Base-by-base conservation (phyloP, 805 yeast species). In the Hyphopichia homilentoma region DNA sequence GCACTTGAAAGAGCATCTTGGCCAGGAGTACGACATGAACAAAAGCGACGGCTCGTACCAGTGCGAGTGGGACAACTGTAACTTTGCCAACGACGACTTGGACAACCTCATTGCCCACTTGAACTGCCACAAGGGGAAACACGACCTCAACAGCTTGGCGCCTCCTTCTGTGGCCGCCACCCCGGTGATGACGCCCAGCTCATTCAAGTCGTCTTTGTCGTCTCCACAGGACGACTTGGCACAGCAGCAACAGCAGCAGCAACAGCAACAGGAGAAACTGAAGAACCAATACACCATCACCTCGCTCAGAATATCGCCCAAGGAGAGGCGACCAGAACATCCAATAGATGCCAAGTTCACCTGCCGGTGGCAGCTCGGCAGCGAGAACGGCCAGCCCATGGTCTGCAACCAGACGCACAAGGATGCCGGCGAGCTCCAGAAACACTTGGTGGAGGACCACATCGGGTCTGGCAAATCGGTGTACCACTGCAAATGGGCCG, bases 41-140 rank as follows among this genome's bases (percentile, higher is more conserved):
- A 32, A n/a, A 7, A 16, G 16, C 14, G 28, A 27, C 17, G 30
- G 37, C 6, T 22, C 38, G 7, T 64, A 56, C 31, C 62, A 69
- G 30, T 88, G 96, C 61, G 86, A 79, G 48, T 87, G 95, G 96
- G 59, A 65, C 35, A 70, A 78, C 33, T 88, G 96, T 67, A 60
- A 71, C 26, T 84, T 69, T 49, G 61, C 64, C 14, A 68, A 82
- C 18, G 51, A 59, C 12, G 78, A 77, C 44, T 49, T 81, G 29
- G 63, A 76, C 19, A 52, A 70, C 5, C 59, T 88, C 19, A 56
- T 84, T 7, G 61, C 69, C 25, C 96, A 87, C 57, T 47, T 66
- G 30, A 45, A 48, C 28, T 33, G 49, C 14, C 73, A 66, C 36
- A 17, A 20, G 15, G n/a, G 29, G 20, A 19, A n/a, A 15, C 7